Evolutionary conservation across 345 rosid species (phyloP), one percentile per base, ranked within the genome.

Genomic region (Arabis hirsuta): DNA sequence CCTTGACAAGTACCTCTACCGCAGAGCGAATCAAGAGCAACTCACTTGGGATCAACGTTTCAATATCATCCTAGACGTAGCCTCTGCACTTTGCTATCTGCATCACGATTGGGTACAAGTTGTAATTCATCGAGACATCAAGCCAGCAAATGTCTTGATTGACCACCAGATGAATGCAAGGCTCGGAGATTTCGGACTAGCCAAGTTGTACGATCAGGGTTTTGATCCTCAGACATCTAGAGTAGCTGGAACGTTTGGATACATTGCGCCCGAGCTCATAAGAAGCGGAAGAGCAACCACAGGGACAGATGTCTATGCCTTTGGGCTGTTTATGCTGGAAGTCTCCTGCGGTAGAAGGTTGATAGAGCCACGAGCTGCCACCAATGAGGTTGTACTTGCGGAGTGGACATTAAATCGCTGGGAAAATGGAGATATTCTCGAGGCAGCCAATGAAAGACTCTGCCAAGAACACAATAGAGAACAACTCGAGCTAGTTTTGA

Each of bases 91-190:
- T 3, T 51, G 69, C 22, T 79, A 81, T 57, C 76, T 83, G 5
- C 87, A 83, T 16, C 80, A 81, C 22, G 81, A 80, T 13, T 83
- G 81, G 87, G 81, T 74, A 43, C 80, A 83, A 45, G 76, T 79
- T 2, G 82, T 83, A 3, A 34, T 83, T n/a, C 86, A 81, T 45
- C 61, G 87, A 57, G 83, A 83, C 54, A 68, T 81, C 36, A 83
- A 79, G 60, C 78, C 86, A 0, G 73, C 63, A 11, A 83, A 79
- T 62, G 62, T 79, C 12, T 69, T 81, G 14, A 62, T 83, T 11
- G 86, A 83, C 32, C 57, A 61, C 6, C 53, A 79, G 4, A 47
- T 83, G 69, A 72, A 79, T 24, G 86, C 76, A 39, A 79, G 74
- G 41, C 72, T 84, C 0, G 84, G 87, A 16, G 83, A 84, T 72